These are phyloP conservation scores for Viola odorata DNA, from an alignment of 345 rosid species.

Conservation along the genomic window DNA sequence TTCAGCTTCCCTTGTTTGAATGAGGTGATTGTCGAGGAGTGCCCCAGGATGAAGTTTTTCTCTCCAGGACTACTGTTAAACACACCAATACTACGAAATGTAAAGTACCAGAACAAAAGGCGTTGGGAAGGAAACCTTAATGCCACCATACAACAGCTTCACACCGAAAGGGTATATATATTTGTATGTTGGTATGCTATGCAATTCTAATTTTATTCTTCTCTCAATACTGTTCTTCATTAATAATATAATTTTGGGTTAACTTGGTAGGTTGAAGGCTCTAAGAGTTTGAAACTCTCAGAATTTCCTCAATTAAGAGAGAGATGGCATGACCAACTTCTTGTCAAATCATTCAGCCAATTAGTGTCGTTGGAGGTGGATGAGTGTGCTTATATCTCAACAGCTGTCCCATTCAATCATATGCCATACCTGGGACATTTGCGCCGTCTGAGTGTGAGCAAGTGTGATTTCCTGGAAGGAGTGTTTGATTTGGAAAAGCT, in stretches of 20 bases:
- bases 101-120: neutral
- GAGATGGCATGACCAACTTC: conserved; percentile 3
- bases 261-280: neutral
- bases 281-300: conserved; percentile 2
- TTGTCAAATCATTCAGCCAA: neutral
- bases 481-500: no score
- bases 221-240: neutral
- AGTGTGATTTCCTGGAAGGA: no score
- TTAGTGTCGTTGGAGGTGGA: conserved; percentile 2
- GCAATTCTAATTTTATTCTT: neutral
- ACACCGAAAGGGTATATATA: conserved; percentile 2
- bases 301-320: neutral
- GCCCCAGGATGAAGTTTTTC: conserved; percentile 13
- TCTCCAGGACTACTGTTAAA: conserved; percentile 11
- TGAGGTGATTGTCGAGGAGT: conserved; percentile 9
- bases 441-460: no score
- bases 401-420: conserved; percentile 7
- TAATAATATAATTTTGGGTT: neutral
- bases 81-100: conserved; percentile 16
- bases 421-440: neutral
- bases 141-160: conserved; percentile 3
- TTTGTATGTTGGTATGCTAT: no score
- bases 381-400: neutral
- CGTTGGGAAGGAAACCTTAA: conserved; percentile 11
- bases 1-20: conserved; percentile 14